Base-by-base conservation (phyloP, 1,284 basidiomycete genomes). In the Gymnopus androsaceus region DNA sequence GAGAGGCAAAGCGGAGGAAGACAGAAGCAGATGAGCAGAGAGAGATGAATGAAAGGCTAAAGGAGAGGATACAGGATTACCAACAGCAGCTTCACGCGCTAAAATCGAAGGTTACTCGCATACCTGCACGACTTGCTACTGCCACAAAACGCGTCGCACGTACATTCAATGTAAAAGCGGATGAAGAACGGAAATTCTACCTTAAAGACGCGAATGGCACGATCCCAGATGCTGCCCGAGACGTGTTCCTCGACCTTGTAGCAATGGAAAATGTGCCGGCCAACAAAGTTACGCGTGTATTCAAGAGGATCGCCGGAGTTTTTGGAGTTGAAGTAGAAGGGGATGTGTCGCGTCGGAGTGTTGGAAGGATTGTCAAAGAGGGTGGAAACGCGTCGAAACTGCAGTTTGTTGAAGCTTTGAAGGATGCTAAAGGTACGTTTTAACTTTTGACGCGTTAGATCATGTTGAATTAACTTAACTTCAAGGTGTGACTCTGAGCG, bases 401-500 rank as follows among this genome's bases (percentile, higher is more conserved):
- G 11, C 59, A 62, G 36, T 28, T 62, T 47, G 54, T 47, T 8
- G 42, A 60, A 19, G 48, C 60, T 14, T 31, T 60, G 1, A 46
- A 47, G 19, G 25, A 54, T 38, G 59, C 61, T 4, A 51, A 51
- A 34, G 54, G 60, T 61, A 37, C 15, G 54, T 51, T 19, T n/a
- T 31, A 21, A 23, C 23, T 12, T 4, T 44, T 44, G 21, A 41
- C 15, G 38, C 21, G 38, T 42, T 30, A 21, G 19, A 15, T 31
- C 15, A 25, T 11, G 34, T 8, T 15, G 8, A 42, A 27, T 40
- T 41, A 4, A 51, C 30, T 1, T n/a, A 11, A 15, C 12, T 19
- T 27, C 17, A 27, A 67, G 66, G 63, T 30, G 34, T 66, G 2
- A 64, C 66, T 12, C 4, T 67, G 11, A 64, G 63, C 38, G 48